Conservation (phyloP, 208 protist species). For the Leishmania lainsoni region DNA sequence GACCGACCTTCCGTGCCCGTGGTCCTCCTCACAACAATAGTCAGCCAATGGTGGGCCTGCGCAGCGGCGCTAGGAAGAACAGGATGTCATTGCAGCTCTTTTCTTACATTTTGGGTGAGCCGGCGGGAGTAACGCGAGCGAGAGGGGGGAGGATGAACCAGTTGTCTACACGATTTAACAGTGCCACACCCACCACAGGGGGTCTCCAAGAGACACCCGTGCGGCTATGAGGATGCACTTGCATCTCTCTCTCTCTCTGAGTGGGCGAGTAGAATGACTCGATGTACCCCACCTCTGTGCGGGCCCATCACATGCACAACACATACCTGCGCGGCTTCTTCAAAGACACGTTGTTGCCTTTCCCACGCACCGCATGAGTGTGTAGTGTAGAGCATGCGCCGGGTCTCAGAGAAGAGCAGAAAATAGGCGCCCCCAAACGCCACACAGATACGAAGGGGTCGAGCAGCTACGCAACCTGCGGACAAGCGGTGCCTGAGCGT, state of each 20-base stretch:
- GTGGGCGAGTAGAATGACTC: not conserved
- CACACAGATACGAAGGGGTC: not conserved
- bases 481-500: not conserved
- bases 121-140: slow-evolving; percentile 39
- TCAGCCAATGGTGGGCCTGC: not conserved
- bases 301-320: not conserved
- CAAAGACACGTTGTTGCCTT: not conserved
- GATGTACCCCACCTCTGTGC: not conserved
- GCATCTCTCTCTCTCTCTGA: not conserved
- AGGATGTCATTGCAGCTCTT: slow-evolving; percentile 31
- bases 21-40: too few relatives aligned
- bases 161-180: slow-evolving; percentile 54
- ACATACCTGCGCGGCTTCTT: not conserved
- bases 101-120: slow-evolving; percentile 41
- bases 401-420: not conserved
- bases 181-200: not conserved
- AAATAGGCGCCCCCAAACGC: not conserved
- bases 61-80: not conserved
- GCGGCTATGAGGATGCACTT: not conserved
- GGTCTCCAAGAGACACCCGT: not conserved
- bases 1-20: not conserved
- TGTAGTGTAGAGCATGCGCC: not conserved
- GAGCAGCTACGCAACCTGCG: not conserved
- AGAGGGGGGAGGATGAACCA: slow-evolving; percentile 42
- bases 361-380: not conserved